Evolutionary conservation across 1,284 basidiomycete genomes (phyloP).

Genomic region (Ceratobasidium sp.): DNA sequence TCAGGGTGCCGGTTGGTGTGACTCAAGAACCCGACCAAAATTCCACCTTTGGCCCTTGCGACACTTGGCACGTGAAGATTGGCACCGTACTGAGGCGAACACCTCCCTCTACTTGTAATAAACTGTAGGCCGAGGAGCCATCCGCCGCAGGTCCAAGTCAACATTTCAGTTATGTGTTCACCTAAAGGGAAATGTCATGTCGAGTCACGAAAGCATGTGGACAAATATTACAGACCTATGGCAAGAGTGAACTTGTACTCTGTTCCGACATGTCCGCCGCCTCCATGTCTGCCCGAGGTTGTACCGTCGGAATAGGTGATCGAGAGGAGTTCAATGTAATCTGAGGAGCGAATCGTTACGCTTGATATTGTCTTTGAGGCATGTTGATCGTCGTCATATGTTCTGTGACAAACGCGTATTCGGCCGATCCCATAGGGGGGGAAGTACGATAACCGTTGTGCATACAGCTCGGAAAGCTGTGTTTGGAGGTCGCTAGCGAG

Average conservation of each 20-base stretch:
- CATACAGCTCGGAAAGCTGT: background rate
- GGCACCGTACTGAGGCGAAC: conserved; percentile 1
- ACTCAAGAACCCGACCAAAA: background rate
- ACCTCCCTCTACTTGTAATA: background rate
- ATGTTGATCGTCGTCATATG: conserved; percentile 1
- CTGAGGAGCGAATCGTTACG: background rate
- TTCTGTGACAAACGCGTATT: background rate
- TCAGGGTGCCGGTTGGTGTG: background rate
- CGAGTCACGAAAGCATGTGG: background rate
- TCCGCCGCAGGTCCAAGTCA: background rate
- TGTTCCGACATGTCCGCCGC: background rate
- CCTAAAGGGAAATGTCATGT: background rate
- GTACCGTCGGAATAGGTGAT: background rate
- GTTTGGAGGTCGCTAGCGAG: background rate
- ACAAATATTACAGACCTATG: background rate
- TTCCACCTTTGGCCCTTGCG: background rate
- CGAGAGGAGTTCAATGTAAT: background rate
- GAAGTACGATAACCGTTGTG: background rate
- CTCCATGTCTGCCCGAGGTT: background rate
- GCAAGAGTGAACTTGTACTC: conserved; percentile 9
- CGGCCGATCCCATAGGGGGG: background rate
- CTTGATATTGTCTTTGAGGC: conserved; percentile 14
- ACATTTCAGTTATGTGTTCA: conserved; percentile 23
- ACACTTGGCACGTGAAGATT: background rate
- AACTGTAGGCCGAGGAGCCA: conserved; percentile 2